These are phyloP conservation scores for Apiospora malaysiana DNA, from an alignment of 2,329 filamentous ascomycete genomes.

Conservation along the genomic window DNA sequence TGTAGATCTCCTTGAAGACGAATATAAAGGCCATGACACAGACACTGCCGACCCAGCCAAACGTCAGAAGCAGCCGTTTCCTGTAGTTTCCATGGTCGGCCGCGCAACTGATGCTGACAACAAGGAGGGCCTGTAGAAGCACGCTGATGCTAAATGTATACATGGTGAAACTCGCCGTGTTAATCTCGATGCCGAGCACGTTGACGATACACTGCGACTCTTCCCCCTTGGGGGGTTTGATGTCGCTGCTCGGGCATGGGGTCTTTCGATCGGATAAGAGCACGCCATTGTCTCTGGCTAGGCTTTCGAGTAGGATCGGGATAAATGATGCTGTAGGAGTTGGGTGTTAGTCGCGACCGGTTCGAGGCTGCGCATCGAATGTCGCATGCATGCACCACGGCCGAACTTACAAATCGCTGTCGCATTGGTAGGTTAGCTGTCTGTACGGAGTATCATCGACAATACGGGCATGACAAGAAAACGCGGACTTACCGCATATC, in stretches of 20 bases:
- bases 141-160: conserved; percentile 97
- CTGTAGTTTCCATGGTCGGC: conserved; percentile 93
- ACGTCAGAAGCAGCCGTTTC: conserved; percentile 85
- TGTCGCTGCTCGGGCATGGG: conserved; percentile 68
- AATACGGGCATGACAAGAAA: not conserved
- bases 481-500: conserved; percentile 76
- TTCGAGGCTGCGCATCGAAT: not conserved
- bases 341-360: not conserved
- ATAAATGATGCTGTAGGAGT: conserved; percentile 81
- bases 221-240: conserved; percentile 50
- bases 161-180: conserved; percentile 97
- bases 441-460: not conserved
- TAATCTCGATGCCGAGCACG: conserved; percentile 83
- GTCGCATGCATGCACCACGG: not conserved
- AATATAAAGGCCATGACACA: conserved; percentile 90
- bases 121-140: conserved; percentile 83
- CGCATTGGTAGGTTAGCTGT: conserved; percentile 6
- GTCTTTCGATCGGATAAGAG: conserved; percentile 77
- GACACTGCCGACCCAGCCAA: conserved; percentile 81
- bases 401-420: conserved; percentile 27
- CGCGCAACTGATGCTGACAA: conserved; percentile 95
- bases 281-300: conserved; percentile 90
- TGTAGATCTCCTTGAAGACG: conserved; percentile 74
- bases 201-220: conserved; percentile 80
- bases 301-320: conserved; percentile 90